Percentiles rank a stretch among this genome's conserved stretches.
Evolutionary conservation across 2,329 filamentous ascomycete species (phyloP).

Genomic region (Microthyrium microscopicum): DNA sequence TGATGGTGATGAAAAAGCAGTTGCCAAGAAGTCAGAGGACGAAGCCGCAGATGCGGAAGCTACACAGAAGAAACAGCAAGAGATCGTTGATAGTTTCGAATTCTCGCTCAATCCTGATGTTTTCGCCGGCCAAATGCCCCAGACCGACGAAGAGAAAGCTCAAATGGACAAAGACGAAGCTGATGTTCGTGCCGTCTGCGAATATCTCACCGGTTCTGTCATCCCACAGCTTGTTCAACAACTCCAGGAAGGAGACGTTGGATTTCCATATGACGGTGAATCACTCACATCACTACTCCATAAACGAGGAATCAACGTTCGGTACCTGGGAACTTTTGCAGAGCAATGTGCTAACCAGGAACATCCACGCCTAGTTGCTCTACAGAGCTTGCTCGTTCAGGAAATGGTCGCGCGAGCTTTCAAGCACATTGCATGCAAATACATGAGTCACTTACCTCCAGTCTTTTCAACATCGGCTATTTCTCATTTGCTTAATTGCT

Average conservation of each 20-base stretch:
- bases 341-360: constrained; percentile 38
- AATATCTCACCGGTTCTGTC: constrained; percentile 56
- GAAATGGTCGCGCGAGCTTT: constrained; percentile 94
- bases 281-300: constrained; percentile 79
- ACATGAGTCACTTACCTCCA: constrained; percentile 63
- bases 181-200: constrained; percentile 71
- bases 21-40: constrained; percentile 8
- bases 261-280: constrained; percentile 96
- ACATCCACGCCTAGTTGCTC: constrained; percentile 54
- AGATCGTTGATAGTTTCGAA: constrained; percentile 75
- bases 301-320: constrained; percentile 91
- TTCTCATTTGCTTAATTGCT: constrained; percentile 82
- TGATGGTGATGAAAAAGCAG: constrained; percentile 4
- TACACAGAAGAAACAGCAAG: constrained; percentile 36
- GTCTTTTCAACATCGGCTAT: constrained; percentile 66
- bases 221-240: constrained; percentile 79
- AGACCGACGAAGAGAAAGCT: constrained; percentile 78
- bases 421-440: constrained; percentile 74
- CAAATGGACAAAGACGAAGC: constrained; percentile 71
- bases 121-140: constrained; percentile 80
- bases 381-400: constrained; percentile 63
- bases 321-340: constrained; percentile 81
- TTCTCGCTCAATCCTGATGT: constrained; percentile 89
- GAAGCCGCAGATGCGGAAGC: constrained; percentile 17
- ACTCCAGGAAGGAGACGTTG: constrained; percentile 78